A percentile compares a stretch with the other conserved stretches of the same genome.
These are phyloP conservation scores for Aegle marmelos DNA, from an alignment of 345 rosid genomes.

Conservation along the genomic window DNA sequence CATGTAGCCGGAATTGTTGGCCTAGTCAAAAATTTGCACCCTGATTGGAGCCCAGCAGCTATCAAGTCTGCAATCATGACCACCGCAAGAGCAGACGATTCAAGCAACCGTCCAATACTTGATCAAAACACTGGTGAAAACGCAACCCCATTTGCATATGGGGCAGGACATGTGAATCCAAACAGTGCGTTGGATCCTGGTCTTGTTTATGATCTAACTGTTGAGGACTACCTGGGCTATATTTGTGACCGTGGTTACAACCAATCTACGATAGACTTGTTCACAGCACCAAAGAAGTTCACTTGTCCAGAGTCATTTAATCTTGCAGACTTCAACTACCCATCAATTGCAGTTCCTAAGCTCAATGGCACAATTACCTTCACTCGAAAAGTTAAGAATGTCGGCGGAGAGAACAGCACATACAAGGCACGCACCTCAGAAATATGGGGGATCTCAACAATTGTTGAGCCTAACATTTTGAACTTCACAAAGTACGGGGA, in stretches of 20 bases:
- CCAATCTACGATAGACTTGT: not conserved
- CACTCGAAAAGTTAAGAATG: too few relatives aligned
- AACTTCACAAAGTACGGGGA: too few relatives aligned
- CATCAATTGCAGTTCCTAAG: too few relatives aligned
- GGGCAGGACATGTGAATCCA: slow-evolving; percentile 8
- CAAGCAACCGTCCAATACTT: slow-evolving; percentile 16
- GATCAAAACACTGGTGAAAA: too few relatives aligned
- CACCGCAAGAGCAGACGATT: slow-evolving; percentile 34
- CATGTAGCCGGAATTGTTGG: slow-evolving; percentile 52
- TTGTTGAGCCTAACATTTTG: too few relatives aligned
- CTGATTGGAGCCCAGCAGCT: slow-evolving; percentile 52
- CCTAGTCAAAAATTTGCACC: slow-evolving; percentile 46
- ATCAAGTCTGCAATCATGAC: slow-evolving; percentile 56
- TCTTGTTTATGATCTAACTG: not conserved
- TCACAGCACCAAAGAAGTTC: not conserved
- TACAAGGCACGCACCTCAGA: too few relatives aligned
- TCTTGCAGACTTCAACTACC: not conserved
- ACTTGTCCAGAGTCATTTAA: not conserved
- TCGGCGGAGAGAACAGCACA: too few relatives aligned
- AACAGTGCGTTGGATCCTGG: slow-evolving; percentile 10
- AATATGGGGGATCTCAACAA: too few relatives aligned
- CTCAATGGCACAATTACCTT: too few relatives aligned
- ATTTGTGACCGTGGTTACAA: not conserved
- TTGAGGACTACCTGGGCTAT: slow-evolving; percentile 1
- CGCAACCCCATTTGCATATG: not conserved